These are phyloP conservation scores for Viridothelium virens DNA, from an alignment of 495 filamentous ascomycete species.

Conservation along the genomic window DNA sequence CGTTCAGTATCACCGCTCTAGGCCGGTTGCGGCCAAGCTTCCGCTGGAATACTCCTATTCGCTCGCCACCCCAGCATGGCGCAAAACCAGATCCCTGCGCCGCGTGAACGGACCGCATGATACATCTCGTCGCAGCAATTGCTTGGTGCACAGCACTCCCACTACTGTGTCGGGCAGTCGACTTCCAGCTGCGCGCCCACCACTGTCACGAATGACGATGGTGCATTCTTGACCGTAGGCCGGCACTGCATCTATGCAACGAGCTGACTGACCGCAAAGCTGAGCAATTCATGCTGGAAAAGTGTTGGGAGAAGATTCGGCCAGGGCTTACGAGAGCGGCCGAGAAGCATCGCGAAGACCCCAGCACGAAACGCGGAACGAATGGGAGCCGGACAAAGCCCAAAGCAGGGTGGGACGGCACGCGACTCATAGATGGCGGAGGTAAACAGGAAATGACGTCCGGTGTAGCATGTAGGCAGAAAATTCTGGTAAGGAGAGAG, in stretches of 20 bases:
- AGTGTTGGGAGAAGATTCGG: neutral
- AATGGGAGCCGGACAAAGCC: neutral
- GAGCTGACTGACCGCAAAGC: neutral
- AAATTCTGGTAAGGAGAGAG: neutral
- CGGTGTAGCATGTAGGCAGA: neutral
- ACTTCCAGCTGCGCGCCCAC: neutral
- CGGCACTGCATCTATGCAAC: constrained; percentile 1
- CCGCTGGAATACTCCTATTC: neutral
- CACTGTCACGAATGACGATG: neutral
- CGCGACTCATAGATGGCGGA: neutral
- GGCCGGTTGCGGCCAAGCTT: neutral
- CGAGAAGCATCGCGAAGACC: constrained; percentile 9
- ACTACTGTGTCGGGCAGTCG: constrained; percentile 6
- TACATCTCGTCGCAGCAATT: neutral
- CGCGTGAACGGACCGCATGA: constrained; percentile 11
- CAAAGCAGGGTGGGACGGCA: neutral
- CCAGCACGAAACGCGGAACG: neutral
- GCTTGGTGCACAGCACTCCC: neutral
- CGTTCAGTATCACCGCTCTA: neutral
- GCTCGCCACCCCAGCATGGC: neutral
- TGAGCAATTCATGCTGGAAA: neutral
- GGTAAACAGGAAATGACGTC: constrained; percentile 1
- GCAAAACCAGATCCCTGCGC: constrained; percentile 8
- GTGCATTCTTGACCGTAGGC: neutral
- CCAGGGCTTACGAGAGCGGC: constrained; percentile 1